Evolutionary conservation across 768 basidiomycete genomes (phyloP).

Genomic region (Hypholoma fasciculare): DNA sequence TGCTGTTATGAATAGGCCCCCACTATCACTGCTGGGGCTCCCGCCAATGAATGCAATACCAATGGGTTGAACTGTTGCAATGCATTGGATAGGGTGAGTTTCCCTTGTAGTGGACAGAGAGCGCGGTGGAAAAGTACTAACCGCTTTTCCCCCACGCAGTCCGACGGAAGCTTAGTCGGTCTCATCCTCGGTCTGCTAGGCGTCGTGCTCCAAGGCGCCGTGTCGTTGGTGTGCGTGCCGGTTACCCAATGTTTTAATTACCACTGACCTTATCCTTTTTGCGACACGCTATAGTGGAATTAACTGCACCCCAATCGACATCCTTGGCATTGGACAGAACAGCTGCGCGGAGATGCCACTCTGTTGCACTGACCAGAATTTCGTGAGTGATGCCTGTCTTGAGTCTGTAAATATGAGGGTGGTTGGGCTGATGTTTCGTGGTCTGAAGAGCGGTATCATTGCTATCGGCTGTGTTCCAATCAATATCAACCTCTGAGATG

Average conservation of each 20-base stretch:
- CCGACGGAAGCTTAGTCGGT: conserved; percentile 11
- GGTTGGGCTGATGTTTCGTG: neutral
- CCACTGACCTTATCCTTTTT: neutral
- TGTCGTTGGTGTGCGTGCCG: conserved; percentile 14
- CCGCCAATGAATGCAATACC: conserved; percentile 21
- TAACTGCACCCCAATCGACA: conserved; percentile 20
- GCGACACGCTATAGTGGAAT: conserved; percentile 5
- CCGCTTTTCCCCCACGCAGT: neutral
- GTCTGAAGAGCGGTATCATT: conserved; percentile 25
- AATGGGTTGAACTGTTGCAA: conserved; percentile 22
- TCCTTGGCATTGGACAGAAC: conserved; percentile 18
- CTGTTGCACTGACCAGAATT: conserved; percentile 26
- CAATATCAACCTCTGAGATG: conserved; percentile 23
- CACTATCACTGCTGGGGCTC: conserved; percentile 10
- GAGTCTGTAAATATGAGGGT: neutral
- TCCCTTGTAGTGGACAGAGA: too few species aligned
- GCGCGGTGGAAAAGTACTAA: too few species aligned
- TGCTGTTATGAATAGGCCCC: neutral
- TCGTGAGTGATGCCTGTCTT: conserved; percentile 16
- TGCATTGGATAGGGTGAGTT: conserved; percentile 10
- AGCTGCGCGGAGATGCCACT: conserved; percentile 23
- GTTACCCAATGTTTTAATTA: neutral
- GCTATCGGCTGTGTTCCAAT: conserved; percentile 26
- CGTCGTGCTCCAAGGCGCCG: conserved; percentile 15
- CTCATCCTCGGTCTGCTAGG: conserved; percentile 12